These are phyloP conservation scores for Leccinum boreale DNA, from an alignment of 768 basidiomycete genomes.

Conservation along the genomic window DNA sequence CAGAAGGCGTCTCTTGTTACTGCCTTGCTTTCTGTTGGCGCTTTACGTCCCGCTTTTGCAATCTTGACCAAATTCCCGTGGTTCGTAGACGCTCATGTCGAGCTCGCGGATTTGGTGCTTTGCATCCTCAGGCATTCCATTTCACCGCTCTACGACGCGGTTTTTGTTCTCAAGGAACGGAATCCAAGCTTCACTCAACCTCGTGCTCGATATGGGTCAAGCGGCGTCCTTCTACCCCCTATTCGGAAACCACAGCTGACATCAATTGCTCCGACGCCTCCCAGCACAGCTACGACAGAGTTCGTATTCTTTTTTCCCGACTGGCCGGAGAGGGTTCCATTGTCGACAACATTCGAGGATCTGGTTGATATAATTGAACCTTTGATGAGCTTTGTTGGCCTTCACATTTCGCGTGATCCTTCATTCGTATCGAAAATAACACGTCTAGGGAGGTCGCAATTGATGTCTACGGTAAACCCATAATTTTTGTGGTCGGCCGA, in stretches of 20 bases:
- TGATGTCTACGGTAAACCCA: constrained; percentile 49
- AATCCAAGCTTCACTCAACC: constrained; percentile 61
- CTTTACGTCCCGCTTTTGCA: constrained; percentile 70
- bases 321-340: constrained; percentile 71
- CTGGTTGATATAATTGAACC: constrained; percentile 74
- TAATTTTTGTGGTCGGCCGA: not conserved
- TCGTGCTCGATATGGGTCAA: constrained; percentile 59
- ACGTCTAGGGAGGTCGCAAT: constrained; percentile 67
- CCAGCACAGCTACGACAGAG: constrained; percentile 66
- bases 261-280: constrained; percentile 75
- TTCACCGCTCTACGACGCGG: constrained; percentile 56
- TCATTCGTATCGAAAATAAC: constrained; percentile 77
- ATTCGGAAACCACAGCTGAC: constrained; percentile 68
- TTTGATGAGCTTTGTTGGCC: constrained; percentile 73
- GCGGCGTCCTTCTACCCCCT: constrained; percentile 50
- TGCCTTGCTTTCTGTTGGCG: constrained; percentile 85
- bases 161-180: constrained; percentile 52
- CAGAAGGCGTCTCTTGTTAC: constrained; percentile 79
- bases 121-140: constrained; percentile 71
- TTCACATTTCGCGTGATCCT: constrained; percentile 78
- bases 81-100: constrained; percentile 75
- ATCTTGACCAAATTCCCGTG: constrained; percentile 83
- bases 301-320: constrained; percentile 91
- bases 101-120: constrained; percentile 84
- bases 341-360: constrained; percentile 64